A percentile compares a stretch with the other conserved stretches of the same genome.
phyloP scores from a whole-genome alignment of 805 yeast species.

The Candida anglica region DNA sequence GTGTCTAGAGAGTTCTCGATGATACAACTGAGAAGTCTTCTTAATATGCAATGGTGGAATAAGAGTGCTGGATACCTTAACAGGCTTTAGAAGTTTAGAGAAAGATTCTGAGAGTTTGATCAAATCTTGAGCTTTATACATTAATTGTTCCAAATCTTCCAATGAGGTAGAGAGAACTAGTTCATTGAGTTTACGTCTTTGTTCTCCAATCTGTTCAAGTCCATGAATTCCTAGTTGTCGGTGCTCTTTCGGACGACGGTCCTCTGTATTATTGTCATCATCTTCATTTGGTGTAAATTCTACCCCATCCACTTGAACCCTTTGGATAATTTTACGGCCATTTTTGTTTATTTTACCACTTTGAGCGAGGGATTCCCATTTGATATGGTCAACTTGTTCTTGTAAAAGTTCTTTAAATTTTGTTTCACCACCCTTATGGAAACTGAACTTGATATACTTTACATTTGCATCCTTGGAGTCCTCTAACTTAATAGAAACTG shows the following conservation, averaged over 20 bases:
- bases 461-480: conserved; percentile 8
- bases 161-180: conserved; percentile 62
- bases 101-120: conserved; percentile 52
- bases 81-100: conserved; percentile 14
- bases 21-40: conserved; percentile 34
- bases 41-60: conserved; percentile 34
- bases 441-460: conserved; percentile 63
- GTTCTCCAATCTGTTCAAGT: conserved; percentile 54
- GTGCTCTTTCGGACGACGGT: conserved; percentile 2
- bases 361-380: conserved; percentile 43
- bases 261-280: conserved; percentile 1
- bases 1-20: conserved; percentile 74
- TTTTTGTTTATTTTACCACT: conserved; percentile 35
- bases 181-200: conserved; percentile 54
- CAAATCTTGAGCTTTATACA: conserved; percentile 75
- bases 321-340: conserved; percentile 27
- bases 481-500: conserved; percentile 1
- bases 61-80: conserved; percentile 3
- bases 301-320: too few relatives aligned
- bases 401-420: conserved; percentile 43
- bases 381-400: conserved; percentile 41
- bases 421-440: conserved; percentile 66
- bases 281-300: neutral
- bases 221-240: conserved; percentile 59
- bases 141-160: conserved; percentile 70